phyloP scores from a whole-genome alignment of 2,329 filamentous ascomycete species.

The Colletotrichum sp. region DNA sequence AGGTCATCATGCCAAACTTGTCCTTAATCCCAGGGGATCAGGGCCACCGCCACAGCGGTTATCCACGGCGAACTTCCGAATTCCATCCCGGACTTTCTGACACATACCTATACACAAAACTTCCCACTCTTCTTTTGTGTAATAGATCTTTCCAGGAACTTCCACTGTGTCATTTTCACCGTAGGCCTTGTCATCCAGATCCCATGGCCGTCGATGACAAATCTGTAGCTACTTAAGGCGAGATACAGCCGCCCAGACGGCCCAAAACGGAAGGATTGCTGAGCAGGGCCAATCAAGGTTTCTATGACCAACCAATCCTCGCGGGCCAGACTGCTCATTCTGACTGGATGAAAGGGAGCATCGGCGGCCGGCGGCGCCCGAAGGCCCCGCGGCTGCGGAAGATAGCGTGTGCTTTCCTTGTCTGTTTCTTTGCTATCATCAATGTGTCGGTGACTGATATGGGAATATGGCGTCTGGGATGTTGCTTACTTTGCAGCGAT shows the following conservation, averaged over 20 bases:
- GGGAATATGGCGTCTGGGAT: neutral
- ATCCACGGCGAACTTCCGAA: too few species aligned
- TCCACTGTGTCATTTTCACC: too few species aligned
- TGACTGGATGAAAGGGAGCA: neutral
- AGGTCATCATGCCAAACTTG: too few species aligned
- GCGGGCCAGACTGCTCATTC: neutral
- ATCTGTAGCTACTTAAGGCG: neutral
- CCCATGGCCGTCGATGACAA: neutral
- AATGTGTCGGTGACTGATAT: neutral
- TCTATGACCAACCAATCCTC: neutral
- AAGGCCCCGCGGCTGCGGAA: neutral
- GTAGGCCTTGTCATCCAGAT: neutral
- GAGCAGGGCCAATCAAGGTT: neutral
- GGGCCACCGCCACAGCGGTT: too few species aligned
- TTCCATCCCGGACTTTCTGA: too few species aligned
- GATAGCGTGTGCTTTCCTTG: neutral
- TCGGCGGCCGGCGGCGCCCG: neutral
- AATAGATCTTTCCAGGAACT: too few species aligned
- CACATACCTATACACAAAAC: neutral
- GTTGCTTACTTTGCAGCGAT: neutral
- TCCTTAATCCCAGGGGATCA: too few species aligned
- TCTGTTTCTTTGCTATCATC: neutral
- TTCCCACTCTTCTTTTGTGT: neutral
- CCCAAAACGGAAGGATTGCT: neutral
- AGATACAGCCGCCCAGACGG: neutral